phyloP scores from a whole-genome alignment of 2,329 filamentous ascomycete genomes.

The Claviceps sp. region DNA sequence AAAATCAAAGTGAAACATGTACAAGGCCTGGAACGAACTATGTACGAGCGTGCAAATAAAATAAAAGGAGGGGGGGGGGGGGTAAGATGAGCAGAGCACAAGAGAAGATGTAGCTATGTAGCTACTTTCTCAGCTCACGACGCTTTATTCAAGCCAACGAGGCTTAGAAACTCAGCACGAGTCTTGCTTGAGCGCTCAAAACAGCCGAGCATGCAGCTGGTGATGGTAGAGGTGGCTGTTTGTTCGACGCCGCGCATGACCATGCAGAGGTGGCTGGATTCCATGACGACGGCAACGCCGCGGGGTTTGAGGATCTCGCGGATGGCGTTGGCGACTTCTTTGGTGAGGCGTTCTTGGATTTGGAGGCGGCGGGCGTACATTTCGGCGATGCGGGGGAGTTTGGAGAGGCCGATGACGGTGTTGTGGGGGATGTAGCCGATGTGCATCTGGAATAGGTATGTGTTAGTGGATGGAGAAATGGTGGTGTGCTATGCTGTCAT shows the following conservation, averaged over 20 bases:
- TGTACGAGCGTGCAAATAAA: neutral
- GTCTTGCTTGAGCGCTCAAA: conserved; percentile 91
- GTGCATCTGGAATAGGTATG: conserved; percentile 57
- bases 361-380: conserved; percentile 92
- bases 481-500: neutral
- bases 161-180: conserved; percentile 83
- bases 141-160: conserved; percentile 47
- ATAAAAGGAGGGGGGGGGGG: too few relatives aligned
- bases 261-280: conserved; percentile 95
- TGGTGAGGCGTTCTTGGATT: conserved; percentile 91
- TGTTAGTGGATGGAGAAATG: neutral
- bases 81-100: neutral
- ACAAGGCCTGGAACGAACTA: too few relatives aligned
- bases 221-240: conserved; percentile 74
- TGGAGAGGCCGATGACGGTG: conserved; percentile 87
- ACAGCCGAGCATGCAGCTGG: conserved; percentile 93
- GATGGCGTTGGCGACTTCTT: conserved; percentile 87
- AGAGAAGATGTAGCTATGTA: neutral
- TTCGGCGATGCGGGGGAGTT: conserved; percentile 87
- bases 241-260: conserved; percentile 98
- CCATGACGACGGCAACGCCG: conserved; percentile 94
- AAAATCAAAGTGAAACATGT: too few relatives aligned
- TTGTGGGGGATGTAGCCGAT: conserved; percentile 93
- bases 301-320: conserved; percentile 87
- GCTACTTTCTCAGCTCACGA: conserved; percentile 1